Base-by-base conservation (phyloP, 768 basidiomycete genomes). In the Trametes maxima region DNA sequence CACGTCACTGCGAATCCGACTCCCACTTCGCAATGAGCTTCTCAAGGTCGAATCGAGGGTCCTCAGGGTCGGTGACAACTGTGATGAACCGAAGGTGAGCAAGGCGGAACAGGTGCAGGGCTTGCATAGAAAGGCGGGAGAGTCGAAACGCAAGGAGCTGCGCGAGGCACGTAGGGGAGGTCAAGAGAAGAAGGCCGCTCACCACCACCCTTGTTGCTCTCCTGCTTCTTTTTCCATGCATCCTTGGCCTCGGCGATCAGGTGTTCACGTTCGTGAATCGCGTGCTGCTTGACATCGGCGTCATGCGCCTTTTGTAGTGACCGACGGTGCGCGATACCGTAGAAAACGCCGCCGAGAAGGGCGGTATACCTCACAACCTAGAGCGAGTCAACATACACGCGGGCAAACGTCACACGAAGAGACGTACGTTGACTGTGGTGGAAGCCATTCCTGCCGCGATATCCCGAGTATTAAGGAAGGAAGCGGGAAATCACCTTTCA, bases 11-110 rank as follows among this genome's bases (percentile, higher is more conserved):
- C 65, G 78, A 83, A 68, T 85, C 85, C 72, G 81, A 85, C 76
- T 92, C 91, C 82, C 86, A 87, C 72, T 86, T 85, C 45, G 82
- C 80, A 73, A 92, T 70, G 62, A 97, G 77, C 76, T 94, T 94
- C 82, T 98, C 96, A 73, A 98, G 81, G 81, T 98, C 95, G 77
- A 98, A 99, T 65, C 85, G 86, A 54, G 96, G 94, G 76, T 98
- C 88, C 68, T 98, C 96, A 43, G 95, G 92, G 81, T 99, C 87
- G 65, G 94, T 90, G 66, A 97, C 80, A 67, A 96, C 95, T 95
- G 75, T 10, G 50, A 48, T 37, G 57, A 52, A 44, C 22, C 22
- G 25, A n/a, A 60, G 37, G 57, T 28, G 59, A 52, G 45, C 40
- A 2, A 43, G 36, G 2, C 17, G 13, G 24, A 16, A 24, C 24